These are phyloP conservation scores for Pyrus hybrid DNA, from an alignment of 331 rosid species.

Conservation along the genomic window DNA sequence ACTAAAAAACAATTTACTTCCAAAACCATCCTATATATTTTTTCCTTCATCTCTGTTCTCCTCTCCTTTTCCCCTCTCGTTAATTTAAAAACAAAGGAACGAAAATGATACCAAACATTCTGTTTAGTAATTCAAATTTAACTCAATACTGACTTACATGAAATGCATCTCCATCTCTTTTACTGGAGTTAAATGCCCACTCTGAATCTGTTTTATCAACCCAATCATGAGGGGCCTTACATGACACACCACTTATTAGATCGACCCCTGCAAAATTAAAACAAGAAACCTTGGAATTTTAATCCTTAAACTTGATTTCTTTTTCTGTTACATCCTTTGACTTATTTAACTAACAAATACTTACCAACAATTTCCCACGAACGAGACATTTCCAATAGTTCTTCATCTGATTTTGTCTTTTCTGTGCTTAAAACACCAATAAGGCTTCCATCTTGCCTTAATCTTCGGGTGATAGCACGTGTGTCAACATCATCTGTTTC, in stretches of 20 bases:
- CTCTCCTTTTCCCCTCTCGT: not conserved
- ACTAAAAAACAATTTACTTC: not conserved
- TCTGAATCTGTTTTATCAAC: conserved; percentile 50
- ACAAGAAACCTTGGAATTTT: not conserved
- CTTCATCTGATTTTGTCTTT: conserved; percentile 58
- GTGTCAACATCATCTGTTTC: conserved; percentile 75
- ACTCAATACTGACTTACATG: conserved; percentile 33
- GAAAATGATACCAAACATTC: not conserved
- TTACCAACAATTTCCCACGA: conserved; percentile 90
- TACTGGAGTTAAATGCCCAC: conserved; percentile 52
- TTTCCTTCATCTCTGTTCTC: too few relatives aligned
- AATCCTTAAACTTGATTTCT: not conserved
- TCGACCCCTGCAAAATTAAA: conserved; percentile 54
- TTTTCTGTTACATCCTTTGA: not conserved
- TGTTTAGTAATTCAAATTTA: not conserved
- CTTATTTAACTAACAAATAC: conserved; percentile 6
- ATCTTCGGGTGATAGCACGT: conserved; percentile 11
- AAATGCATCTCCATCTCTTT: conserved; percentile 34
- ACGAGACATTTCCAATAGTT: conserved; percentile 60
- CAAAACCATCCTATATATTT: not conserved
- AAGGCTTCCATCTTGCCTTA: conserved; percentile 86
- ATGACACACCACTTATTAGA: conserved; percentile 82
- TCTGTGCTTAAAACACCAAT: conserved; percentile 89
- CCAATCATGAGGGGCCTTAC: conserved; percentile 73
- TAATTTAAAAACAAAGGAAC: not conserved